phyloP scores from a whole-genome alignment of 305 asterid species.

The Fraxinus sp. region DNA sequence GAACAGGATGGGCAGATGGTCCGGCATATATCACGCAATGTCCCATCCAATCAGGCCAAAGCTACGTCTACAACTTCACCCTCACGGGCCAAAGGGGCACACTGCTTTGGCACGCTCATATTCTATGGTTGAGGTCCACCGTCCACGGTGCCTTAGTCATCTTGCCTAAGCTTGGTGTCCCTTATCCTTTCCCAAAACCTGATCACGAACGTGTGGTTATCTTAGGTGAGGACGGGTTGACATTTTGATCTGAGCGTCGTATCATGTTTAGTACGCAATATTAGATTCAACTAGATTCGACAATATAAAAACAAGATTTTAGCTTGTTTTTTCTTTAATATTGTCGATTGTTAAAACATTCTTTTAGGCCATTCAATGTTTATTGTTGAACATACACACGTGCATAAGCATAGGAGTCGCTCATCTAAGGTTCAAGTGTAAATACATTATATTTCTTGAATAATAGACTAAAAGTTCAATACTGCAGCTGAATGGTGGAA shows the following conservation, averaged over 20 bases:
- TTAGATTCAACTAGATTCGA: not conserved
- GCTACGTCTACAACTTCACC: conserved; percentile 75
- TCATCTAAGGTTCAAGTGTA: not conserved
- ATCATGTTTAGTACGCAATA: not conserved
- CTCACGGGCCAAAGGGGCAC: conserved; percentile 93
- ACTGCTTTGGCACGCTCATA: conserved; percentile 92
- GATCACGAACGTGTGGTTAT: conserved; percentile 69
- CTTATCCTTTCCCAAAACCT: conserved; percentile 90
- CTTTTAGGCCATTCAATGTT: not conserved
- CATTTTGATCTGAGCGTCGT: not conserved
- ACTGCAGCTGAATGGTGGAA: conserved; percentile 56
- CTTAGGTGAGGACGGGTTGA: conserved; percentile 41
- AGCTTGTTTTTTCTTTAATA: too few relatives aligned
- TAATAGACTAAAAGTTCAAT: not conserved
- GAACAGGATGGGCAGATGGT: conserved; percentile 97
- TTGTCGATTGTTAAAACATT: not conserved
- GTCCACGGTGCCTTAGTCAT: conserved; percentile 87
- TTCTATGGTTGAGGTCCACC: conserved; percentile 82
- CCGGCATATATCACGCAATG: conserved; percentile 61
- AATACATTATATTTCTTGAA: not conserved
- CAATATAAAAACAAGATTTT: not conserved
- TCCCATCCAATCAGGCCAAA: conserved; percentile 82
- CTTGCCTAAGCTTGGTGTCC: conserved; percentile 80
- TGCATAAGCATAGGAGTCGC: not conserved
- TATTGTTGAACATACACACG: not conserved